These are phyloP conservation scores for Chamaenerion angustifolium DNA, from an alignment of 345 rosid species.

Conservation along the genomic window DNA sequence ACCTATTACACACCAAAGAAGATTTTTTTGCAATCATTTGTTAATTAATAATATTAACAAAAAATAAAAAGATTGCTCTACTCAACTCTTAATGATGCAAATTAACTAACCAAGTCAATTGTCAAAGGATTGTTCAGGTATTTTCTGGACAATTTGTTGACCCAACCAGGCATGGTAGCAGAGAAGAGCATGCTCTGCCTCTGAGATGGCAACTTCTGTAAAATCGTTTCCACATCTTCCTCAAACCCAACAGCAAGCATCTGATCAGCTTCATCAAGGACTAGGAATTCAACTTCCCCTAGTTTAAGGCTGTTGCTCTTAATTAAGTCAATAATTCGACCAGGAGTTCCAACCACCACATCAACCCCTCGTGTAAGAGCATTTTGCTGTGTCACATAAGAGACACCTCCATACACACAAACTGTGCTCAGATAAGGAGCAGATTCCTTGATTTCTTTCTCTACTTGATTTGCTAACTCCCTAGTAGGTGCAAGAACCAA, in stretches of 20 bases:
- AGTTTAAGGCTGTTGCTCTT: slow-evolving; percentile 61
- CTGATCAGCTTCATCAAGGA: slow-evolving; percentile 99
- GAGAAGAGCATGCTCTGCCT: slow-evolving; percentile 98
- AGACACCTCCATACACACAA: slow-evolving; percentile 95
- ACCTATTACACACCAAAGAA: slow-evolving; percentile 26
- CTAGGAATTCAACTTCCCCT: slow-evolving; percentile 83
- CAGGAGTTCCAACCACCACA: slow-evolving; percentile 97
- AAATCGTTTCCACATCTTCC: slow-evolving; percentile 81
- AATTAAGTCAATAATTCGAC: slow-evolving; percentile 79
- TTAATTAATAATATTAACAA: no score
- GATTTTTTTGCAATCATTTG: no score
- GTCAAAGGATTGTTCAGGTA: slow-evolving; percentile 77
- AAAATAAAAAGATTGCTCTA: no score
- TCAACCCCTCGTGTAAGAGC: slow-evolving; percentile 88
- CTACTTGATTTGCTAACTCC: slow-evolving; percentile 91
- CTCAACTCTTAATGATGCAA: neutral
- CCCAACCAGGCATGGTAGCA: slow-evolving; percentile 99
- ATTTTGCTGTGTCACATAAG: slow-evolving; percentile 63
- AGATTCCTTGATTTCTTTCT: slow-evolving; percentile 86
- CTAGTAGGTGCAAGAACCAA: slow-evolving; percentile 86
- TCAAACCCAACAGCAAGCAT: slow-evolving; percentile 99
- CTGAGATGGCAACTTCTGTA: slow-evolving; percentile 71
- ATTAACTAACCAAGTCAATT: slow-evolving; percentile 61
- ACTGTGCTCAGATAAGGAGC: slow-evolving; percentile 73
- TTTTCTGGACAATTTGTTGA: slow-evolving; percentile 83